phyloP scores from a whole-genome alignment of 352 stramenopile species.

The Globisporangium rhizosaccharum region DNA sequence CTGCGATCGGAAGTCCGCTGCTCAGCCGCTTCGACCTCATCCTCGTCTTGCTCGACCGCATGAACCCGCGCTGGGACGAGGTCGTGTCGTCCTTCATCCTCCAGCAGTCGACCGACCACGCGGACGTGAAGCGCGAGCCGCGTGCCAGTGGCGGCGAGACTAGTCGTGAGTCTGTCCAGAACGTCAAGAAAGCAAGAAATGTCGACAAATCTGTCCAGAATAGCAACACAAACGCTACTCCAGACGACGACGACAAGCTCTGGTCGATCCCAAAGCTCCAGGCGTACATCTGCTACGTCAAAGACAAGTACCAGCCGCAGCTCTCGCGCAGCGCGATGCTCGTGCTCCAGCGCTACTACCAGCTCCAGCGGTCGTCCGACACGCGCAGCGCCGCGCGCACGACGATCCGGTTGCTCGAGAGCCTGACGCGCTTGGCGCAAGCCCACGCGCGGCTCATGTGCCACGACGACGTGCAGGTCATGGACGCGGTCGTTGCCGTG shows the following conservation, averaged over 20 bases:
- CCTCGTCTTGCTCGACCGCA: constrained; percentile 92
- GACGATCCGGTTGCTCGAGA: constrained; percentile 94
- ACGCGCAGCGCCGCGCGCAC: constrained; percentile 67
- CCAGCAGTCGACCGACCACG: constrained; percentile 56
- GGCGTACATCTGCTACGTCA: constrained; percentile 91
- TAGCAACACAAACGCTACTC: constrained; percentile 3
- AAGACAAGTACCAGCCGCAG: constrained; percentile 82
- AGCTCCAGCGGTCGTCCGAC: constrained; percentile 62
- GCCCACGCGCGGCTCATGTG: constrained; percentile 89
- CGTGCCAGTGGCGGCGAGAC: neutral
- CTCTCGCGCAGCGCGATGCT: constrained; percentile 75
- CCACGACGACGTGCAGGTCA: constrained; percentile 53
- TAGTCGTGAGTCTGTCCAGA: neutral
- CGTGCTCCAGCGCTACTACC: constrained; percentile 91
- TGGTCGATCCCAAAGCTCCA: constrained; percentile 91
- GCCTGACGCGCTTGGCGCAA: constrained; percentile 88
- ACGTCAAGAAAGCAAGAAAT: too few relatives aligned
- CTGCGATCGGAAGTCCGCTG: constrained; percentile 92
- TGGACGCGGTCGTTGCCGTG: constrained; percentile 75
- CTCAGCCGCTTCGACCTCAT: constrained; percentile 98
- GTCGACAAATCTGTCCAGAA: too few relatives aligned
- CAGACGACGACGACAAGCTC: constrained; percentile 11
- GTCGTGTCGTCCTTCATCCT: constrained; percentile 95
- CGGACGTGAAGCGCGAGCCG: too few relatives aligned
- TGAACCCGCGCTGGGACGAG: constrained; percentile 86